These are phyloP conservation scores for Plasmopara halstedii DNA, from an alignment of 352 stramenopile species.

Conservation along the genomic window DNA sequence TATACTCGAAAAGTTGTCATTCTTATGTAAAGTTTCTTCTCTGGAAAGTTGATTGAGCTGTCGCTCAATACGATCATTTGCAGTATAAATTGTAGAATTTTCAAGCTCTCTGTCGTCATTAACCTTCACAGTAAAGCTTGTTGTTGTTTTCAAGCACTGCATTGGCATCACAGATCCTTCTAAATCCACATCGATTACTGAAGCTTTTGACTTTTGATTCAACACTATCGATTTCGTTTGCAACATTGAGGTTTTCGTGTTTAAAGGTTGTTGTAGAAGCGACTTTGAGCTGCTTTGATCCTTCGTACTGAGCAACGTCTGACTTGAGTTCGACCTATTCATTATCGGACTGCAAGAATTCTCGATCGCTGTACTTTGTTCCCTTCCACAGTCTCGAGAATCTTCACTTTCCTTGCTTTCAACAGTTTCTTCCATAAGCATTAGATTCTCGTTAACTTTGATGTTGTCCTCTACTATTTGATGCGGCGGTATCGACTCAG, in stretches of 20 bases:
- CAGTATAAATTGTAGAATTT: neutral
- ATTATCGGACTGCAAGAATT: constrained; percentile 8
- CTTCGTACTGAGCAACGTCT: constrained; percentile 6
- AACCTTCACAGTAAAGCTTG: neutral
- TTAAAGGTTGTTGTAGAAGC: neutral
- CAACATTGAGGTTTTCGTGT: constrained; percentile 10
- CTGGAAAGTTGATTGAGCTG: neutral
- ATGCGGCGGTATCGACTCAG: neutral
- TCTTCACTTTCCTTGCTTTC: neutral
- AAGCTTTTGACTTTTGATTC: neutral
- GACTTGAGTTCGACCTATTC: neutral
- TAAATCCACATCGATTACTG: neutral
- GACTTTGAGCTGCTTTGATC: constrained; percentile 1
- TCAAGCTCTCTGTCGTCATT: neutral
- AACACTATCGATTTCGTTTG: constrained; percentile 1
- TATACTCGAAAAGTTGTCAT: neutral
- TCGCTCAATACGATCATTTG: neutral
- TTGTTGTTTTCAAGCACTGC: constrained; percentile 3
- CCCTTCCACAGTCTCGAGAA: constrained; percentile 6
- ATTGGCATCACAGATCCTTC: neutral
- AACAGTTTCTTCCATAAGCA: neutral
- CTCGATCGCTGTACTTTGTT: neutral
- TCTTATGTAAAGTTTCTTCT: neutral
- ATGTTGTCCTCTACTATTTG: neutral
- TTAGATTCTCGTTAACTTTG: neutral